phyloP scores from a whole-genome alignment of 192 early-diverging fungal species.

The Endogone sp. region DNA sequence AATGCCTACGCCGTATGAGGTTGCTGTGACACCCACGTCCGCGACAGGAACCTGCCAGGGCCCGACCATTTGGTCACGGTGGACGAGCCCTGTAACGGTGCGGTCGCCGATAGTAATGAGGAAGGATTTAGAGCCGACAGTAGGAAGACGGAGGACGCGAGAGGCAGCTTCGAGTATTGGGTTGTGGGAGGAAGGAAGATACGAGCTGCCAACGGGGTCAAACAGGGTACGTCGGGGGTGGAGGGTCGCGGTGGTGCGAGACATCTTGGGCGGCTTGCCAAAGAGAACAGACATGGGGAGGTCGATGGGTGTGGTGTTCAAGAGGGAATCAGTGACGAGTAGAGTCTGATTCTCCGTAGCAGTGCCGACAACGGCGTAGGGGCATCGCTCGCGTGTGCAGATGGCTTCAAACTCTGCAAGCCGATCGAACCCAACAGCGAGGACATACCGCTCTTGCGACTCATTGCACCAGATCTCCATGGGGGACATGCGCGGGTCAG shows the following conservation, averaged over 20 bases:
- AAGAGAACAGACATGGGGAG: conserved; percentile 95
- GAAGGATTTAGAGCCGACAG: conserved; percentile 92
- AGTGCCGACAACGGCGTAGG: conserved; percentile 84
- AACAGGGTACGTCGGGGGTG: conserved; percentile 46
- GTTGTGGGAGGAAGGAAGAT: conserved; percentile 36
- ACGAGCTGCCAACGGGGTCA: conserved; percentile 54
- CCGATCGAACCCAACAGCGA: conserved; percentile 74
- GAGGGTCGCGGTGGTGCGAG: conserved; percentile 64
- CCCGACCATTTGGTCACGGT: conserved; percentile 97
- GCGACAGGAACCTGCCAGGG: conserved; percentile 99
- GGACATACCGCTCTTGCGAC: conserved; percentile 98
- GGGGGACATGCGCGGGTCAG: conserved; percentile 93
- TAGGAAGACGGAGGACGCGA: conserved; percentile 80
- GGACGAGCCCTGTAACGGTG: conserved; percentile 90
- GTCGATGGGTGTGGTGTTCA: conserved; percentile 71
- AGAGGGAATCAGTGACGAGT: conserved; percentile 73
- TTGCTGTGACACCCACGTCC: conserved; percentile 90
- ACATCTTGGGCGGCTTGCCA: conserved; percentile 96
- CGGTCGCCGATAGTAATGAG: conserved; percentile 98
- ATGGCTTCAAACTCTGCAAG: conserved; percentile 69
- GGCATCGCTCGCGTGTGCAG: conserved; percentile 88
- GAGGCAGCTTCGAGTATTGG: conserved; percentile 59
- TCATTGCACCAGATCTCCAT: conserved; percentile 99
- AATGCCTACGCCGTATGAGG: conserved; percentile 66
- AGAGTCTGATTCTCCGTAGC: conserved; percentile 81